Conservation (phyloP, 768 basidiomycete genomes). For the Crucibulum laeve region DNA sequence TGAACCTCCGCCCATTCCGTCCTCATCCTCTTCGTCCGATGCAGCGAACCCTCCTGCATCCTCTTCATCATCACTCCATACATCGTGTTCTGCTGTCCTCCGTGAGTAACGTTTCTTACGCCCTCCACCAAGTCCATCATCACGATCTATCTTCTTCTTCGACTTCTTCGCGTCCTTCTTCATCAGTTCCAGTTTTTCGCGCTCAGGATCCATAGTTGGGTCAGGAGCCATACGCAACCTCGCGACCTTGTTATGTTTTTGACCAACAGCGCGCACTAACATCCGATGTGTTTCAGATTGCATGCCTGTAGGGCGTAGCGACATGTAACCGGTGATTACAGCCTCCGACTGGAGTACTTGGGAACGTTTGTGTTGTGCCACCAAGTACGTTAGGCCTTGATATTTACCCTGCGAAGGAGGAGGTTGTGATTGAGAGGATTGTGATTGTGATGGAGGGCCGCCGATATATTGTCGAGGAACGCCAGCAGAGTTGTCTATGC, state of each 20-base stretch:
- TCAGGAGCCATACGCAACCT: slow-evolving; percentile 79
- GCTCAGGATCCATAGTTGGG: slow-evolving; percentile 71
- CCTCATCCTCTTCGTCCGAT: slow-evolving; percentile 59
- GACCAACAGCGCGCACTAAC: slow-evolving; percentile 82
- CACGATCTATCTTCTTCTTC: slow-evolving; percentile 50
- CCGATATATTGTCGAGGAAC: slow-evolving; percentile 56
- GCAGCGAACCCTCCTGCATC: slow-evolving; percentile 42
- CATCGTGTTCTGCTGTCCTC: slow-evolving; percentile 35
- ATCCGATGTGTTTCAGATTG: slow-evolving; percentile 86
- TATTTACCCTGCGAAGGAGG: slow-evolving; percentile 40
- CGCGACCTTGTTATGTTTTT: slow-evolving; percentile 79
- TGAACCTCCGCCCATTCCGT: slow-evolving; percentile 23
- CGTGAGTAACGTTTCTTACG: slow-evolving; percentile 42
- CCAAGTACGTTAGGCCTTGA: slow-evolving; percentile 83
- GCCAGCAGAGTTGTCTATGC: slow-evolving; percentile 72
- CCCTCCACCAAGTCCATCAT: slow-evolving; percentile 42
- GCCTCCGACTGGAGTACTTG: slow-evolving; percentile 87
- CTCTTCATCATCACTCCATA: slow-evolving; percentile 68
- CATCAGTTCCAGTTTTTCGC: slow-evolving; percentile 63
- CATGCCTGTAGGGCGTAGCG: slow-evolving; percentile 84
- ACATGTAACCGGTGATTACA: slow-evolving; percentile 77
- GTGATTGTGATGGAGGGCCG: slow-evolving; percentile 34
- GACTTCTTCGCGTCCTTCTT: slow-evolving; percentile 63
- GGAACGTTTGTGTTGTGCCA: slow-evolving; percentile 83
- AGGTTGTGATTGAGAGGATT: slow-evolving; percentile 39